Percentiles rank a stretch among this genome's conserved stretches.
phyloP scores from a whole-genome alignment of 1,139 yeast genomes.

The Candida pseudoviswanathii region DNA sequence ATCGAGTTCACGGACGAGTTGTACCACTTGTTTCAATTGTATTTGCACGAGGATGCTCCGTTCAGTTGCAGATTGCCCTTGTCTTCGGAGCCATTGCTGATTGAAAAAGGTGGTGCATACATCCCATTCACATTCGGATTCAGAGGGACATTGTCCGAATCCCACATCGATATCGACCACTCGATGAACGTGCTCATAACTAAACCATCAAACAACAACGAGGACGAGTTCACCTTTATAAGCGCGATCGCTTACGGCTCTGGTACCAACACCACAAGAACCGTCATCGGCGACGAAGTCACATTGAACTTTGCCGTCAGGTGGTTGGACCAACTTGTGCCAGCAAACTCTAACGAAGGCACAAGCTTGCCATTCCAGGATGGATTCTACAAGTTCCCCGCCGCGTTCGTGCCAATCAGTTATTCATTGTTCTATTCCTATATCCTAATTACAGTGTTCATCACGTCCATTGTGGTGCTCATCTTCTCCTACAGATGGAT shows the following conservation, averaged over 20 bases:
- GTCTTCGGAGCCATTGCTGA: conserved; percentile 42
- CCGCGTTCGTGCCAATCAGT: conserved; percentile 30
- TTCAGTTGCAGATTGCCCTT: conserved; percentile 67
- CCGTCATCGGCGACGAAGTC: conserved; percentile 66
- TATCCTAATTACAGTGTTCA: conserved; percentile 25
- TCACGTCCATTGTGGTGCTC: conserved; percentile 29
- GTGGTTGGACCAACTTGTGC: conserved; percentile 49
- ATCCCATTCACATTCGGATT: conserved; percentile 67
- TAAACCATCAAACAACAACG: conserved; percentile 32
- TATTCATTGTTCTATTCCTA: conserved; percentile 24
- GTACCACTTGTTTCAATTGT: conserved; percentile 72
- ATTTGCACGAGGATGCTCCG: conserved; percentile 78
- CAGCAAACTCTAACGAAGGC: conserved; percentile 16
- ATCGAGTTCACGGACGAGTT: conserved; percentile 64
- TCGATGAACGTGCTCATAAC: conserved; percentile 57
- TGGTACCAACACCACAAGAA: conserved; percentile 61
- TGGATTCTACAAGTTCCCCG: conserved; percentile 47
- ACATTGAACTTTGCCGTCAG: conserved; percentile 60
- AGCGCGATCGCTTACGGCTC: conserved; percentile 64
- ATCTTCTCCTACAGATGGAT: conserved; percentile 27
- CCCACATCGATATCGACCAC: conserved; percentile 71
- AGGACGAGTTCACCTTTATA: conserved; percentile 44
- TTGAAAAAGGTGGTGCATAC: conserved; percentile 52
- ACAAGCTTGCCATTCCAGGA: conserved; percentile 38
- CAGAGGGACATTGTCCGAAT: conserved; percentile 68